Evolutionary conservation across 495 filamentous ascomycete species (phyloP), one percentile per base, ranked within the genome.

Genomic region (Trichoderma asperelloides): DNA sequence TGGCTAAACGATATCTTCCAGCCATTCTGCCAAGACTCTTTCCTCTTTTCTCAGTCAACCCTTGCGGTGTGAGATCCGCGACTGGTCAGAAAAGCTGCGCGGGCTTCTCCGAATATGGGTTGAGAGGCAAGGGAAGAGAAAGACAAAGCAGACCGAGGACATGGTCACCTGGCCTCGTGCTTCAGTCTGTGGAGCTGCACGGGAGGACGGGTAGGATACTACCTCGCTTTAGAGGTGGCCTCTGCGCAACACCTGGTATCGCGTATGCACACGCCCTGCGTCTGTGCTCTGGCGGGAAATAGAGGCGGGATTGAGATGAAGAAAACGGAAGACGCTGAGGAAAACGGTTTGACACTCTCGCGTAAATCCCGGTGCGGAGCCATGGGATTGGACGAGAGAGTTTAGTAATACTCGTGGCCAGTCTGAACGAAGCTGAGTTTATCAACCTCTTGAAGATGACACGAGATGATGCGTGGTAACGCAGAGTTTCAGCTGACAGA

Each of bases 221-320:
- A n/a, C n/a, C 47, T 51, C 47, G 8, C 4, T 51, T 51, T 25
- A 21, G 47, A 21, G 18, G 47, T 51, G 47, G 47, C 47, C 47
- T 51, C 47, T 51, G 47, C 47, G 47, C 21, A n/a, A 23, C 21
- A 51, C 41, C 13, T 18, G 47, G 47, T 23, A 51, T 51, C 47
- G 21, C 23, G 47, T 51, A 51, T 51, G 47, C 47, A 51, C 47
- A 51, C 47, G n/a, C 47, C 47, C 47, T 51, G 47, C n/a, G 47
- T 21, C 47, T 21, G 47, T 51, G 21, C 47, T 23, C 7, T 6
- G 47, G 18, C 23, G 21, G n/a, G 47, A 23, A 21, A 51, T n/a
- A 11, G 9, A 37, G 33, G 9, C 33, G 47, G 47, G 18, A 21
- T 7, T 21, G 21, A 51, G 21, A 51, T 9, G 3, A 21, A 25